phyloP scores from a whole-genome alignment of 2,329 filamentous ascomycete species.

The Beauveria medogensis region DNA sequence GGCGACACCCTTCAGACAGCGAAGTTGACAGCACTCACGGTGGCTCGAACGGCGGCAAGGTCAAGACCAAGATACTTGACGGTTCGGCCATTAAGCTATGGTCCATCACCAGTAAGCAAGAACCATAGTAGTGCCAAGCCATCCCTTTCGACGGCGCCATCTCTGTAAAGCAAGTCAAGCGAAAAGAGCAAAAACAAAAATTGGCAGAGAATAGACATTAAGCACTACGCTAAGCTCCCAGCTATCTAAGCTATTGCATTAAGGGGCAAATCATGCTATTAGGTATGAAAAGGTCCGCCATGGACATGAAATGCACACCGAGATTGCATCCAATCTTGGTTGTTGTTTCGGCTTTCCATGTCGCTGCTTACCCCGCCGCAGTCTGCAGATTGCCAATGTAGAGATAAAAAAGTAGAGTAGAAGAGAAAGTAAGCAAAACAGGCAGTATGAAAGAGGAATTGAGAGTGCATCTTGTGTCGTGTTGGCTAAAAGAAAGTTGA shows the following conservation, averaged over 20 bases:
- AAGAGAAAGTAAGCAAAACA: background rate
- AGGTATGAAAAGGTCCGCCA: background rate
- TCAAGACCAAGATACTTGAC: background rate
- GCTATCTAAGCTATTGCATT: constrained; percentile 4
- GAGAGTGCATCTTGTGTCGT: background rate
- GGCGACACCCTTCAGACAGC: constrained; percentile 29
- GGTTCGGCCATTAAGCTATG: constrained; percentile 8
- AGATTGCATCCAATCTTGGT: background rate
- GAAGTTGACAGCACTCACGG: background rate
- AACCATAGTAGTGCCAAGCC: background rate
- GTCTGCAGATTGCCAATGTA: background rate
- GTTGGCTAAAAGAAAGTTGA: background rate
- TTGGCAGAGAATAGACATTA: constrained; percentile 8
- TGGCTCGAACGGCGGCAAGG: background rate
- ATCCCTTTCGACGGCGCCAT: background rate
- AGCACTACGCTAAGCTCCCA: constrained; percentile 7
- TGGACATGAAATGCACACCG: background rate
- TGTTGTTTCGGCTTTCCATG: background rate
- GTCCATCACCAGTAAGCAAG: background rate
- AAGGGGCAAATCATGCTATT: background rate
- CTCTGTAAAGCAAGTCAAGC: background rate
- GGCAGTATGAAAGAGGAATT: background rate
- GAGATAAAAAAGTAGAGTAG: constrained; percentile 1
- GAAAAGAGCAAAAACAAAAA: background rate
- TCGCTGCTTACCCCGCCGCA: background rate